Conservation (phyloP, 2,329 filamentous ascomycete species). For the Hyphodiscus sp. region DNA sequence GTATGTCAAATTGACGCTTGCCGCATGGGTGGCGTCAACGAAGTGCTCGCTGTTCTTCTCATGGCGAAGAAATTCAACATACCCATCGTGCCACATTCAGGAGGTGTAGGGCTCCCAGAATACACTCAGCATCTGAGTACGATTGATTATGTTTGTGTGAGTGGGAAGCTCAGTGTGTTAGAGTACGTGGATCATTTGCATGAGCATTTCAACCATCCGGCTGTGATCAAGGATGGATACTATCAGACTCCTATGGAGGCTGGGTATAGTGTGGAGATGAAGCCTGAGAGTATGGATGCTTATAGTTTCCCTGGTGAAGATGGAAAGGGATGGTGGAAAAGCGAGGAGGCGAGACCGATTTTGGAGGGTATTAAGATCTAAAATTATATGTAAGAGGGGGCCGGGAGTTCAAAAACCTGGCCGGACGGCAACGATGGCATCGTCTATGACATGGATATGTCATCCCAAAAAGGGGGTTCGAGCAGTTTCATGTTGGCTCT, state of each 20-base stretch:
- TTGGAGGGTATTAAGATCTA: slow-evolving; percentile 30
- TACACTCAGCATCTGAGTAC: slow-evolving; percentile 91
- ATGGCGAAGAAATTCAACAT: slow-evolving; percentile 68
- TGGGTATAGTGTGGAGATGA: slow-evolving; percentile 94
- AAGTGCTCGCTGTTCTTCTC: slow-evolving; percentile 82
- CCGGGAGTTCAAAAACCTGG: slow-evolving; percentile 3
- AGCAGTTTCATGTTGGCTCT: slow-evolving; percentile 27
- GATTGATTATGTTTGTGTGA: slow-evolving; percentile 86
- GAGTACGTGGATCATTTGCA: slow-evolving; percentile 93
- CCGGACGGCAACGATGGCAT: slow-evolving; percentile 21
- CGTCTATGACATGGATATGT: slow-evolving; percentile 4
- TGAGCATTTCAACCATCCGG: slow-evolving; percentile 84
- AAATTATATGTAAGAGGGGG: slow-evolving; percentile 5
- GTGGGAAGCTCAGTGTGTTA: slow-evolving; percentile 71
- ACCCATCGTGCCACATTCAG: slow-evolving; percentile 82
- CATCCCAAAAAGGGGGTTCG: slow-evolving; percentile 17
- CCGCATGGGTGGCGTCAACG: slow-evolving; percentile 83
- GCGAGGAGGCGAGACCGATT: slow-evolving; percentile 41
- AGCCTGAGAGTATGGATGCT: slow-evolving; percentile 74
- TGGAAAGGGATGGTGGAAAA: slow-evolving; percentile 78
- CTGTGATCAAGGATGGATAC: slow-evolving; percentile 74
- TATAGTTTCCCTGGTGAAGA: slow-evolving; percentile 68
- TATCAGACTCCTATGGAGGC: slow-evolving; percentile 79
- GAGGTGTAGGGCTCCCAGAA: slow-evolving; percentile 84
- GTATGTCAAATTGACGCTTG: slow-evolving; percentile 89